Evolutionary conservation across 495 filamentous ascomycete species (phyloP), one percentile per base, ranked within the genome.

Genomic region (Schizothecium vesticola): DNA sequence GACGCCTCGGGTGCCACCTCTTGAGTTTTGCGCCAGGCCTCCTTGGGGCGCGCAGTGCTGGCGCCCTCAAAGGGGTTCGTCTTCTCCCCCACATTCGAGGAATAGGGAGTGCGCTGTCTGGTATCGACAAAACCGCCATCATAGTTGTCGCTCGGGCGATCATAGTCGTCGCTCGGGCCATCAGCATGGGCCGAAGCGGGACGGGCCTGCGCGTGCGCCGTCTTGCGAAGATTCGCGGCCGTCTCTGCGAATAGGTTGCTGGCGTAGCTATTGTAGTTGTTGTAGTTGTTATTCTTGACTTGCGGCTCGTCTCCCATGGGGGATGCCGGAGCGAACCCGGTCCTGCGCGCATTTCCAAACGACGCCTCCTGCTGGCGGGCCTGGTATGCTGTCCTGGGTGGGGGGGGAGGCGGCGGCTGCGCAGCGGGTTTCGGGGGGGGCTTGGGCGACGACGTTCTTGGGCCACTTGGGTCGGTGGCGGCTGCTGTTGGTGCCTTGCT

Each of bases 101-200:
- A 84, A 73, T 96, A 95, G 0, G 89, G 87, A 9, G 88, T 90
- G 65, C 91, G 88, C 25, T 84, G 77, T 11, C 91, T 84, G 22
- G 76, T 78, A 65, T 86, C 84, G 71, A 76, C 68, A 58, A 77
- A 76, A 11, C 74, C 71, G n/a, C 83, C 79, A 59, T 74, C 74
- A 58, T 82, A 83, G 61, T 83, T 77, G 8, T 65, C 33, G 43
- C 76, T 78, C 57, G 84, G 67, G 1, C 84, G 82, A 69, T 86
- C 82, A 31, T 82, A 83, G 61, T 83, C 78, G 8, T 65, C 33
- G 43, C 76, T 78, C 57, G 84, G 67, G 1, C 84, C 83, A 69
- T 86, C 82, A 31, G 72, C 56, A 22, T 68, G 61, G 11, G 31
- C 65, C 12, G 78, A 72, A 10, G 64, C 33, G 3, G 70, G 71